Base-by-base conservation (phyloP, 2,329 filamentous ascomycete species). In the Dryadomyces quercus-mongolicae region DNA sequence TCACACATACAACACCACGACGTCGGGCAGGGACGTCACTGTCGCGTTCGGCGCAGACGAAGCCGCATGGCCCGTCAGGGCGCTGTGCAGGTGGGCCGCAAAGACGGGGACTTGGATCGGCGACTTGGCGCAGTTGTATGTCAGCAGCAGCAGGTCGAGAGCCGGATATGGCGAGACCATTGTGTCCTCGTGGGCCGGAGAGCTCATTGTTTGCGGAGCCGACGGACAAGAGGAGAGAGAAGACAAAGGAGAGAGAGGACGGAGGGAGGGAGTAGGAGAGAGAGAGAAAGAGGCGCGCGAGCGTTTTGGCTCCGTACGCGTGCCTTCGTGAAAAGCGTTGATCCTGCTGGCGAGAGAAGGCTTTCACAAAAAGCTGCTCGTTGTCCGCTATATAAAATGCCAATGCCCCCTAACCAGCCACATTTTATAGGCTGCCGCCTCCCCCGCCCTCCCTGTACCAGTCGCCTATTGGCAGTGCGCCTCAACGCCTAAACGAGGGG, bases 71-170 rank as follows among this genome's bases (percentile, higher is more conserved):
- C 53, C 53, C 44, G 66, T 68, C 55, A 93, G 76, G 21, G 75
- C 74, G 58, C 68, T 66, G 64, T 85, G 81, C 60, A 95, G 72
- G 63, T 90, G 83, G 12, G 78, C 71, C 15, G 86, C 83, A 62
- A 96, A 89, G 52, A 81, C 74, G 42, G 82, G 73, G 21, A 82
- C 74, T 61, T 91, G 76, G 63, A 95, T 81, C 9, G 82, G 70
- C 53, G 76, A 76, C 61, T 88, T 86, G 36, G 79, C 92, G 64
- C 88, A 94, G 66, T 97, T 97, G 74, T 93, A 95, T 12, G 91
- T 95, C 53, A 95, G 69, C 58, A 95, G 77, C 63, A 95, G 85
- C 54, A 90, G 70, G 62, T 84, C 81, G 54, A 94, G 74, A 57
- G 75, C 70, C 45, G 75, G 53, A 9, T 58, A 74, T 51, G 36